Percentiles rank a stretch among this genome's conserved stretches.
These are phyloP conservation scores for Aureobasidium sp. DNA, from an alignment of 2,329 filamentous ascomycete genomes.

Conservation along the genomic window DNA sequence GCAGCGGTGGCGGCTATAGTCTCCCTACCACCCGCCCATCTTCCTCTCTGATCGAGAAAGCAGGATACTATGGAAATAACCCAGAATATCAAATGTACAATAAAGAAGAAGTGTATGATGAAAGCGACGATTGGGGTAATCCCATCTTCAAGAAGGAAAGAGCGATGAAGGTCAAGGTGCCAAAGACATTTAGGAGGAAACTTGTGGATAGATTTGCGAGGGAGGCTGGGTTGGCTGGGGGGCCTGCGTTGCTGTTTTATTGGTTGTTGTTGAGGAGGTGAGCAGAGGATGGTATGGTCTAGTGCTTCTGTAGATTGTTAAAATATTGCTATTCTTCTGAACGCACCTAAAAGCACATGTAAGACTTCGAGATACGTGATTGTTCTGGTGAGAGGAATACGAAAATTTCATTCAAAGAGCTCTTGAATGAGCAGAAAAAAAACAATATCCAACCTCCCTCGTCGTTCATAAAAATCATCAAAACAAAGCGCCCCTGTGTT, in stretches of 20 bases:
- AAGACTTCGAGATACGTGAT: no score
- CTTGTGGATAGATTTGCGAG: slow-evolving; percentile 54
- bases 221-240: slow-evolving; percentile 53
- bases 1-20: no score
- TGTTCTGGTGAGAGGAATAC: background rate
- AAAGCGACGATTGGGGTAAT: slow-evolving; percentile 23
- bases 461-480: background rate
- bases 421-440: background rate
- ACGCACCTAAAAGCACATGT: no score
- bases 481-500: background rate
- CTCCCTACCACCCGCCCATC: slow-evolving; percentile 19
- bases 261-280: slow-evolving; percentile 50
- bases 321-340: no score
- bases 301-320: no score
- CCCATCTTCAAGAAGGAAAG: slow-evolving; percentile 18
- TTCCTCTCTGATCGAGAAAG: slow-evolving; percentile 33
- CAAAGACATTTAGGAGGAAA: slow-evolving; percentile 34
- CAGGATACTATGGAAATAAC: slow-evolving; percentile 29
- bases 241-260: slow-evolving; percentile 58
- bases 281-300: no score
- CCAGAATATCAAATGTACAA: slow-evolving; percentile 7
- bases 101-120: slow-evolving; percentile 22
- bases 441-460: background rate
- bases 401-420: background rate
- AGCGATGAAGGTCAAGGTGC: slow-evolving; percentile 18